A percentile compares a stretch with the other conserved stretches of the same genome.
Conservation (phyloP, 257 asterid genomes). For the Echium plantagineum region DNA sequence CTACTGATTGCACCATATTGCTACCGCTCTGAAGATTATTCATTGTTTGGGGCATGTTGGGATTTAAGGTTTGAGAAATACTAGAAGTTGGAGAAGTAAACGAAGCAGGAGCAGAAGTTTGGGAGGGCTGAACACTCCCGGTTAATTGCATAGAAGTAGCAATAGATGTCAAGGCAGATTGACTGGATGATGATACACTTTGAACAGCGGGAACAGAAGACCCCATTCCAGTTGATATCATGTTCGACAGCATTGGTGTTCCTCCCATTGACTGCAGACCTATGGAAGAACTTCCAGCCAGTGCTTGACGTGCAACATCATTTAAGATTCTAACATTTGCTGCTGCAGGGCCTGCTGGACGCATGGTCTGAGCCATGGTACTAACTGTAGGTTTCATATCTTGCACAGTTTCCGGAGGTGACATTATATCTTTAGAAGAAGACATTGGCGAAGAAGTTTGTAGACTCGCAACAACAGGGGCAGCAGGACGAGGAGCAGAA, state of each 20-base stretch:
- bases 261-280: conserved; percentile 62
- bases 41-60: conserved; percentile 53
- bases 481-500: conserved; percentile 60
- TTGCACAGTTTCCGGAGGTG: conserved; percentile 43
- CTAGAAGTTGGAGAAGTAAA: conserved; percentile 47
- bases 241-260: conserved; percentile 74
- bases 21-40: conserved; percentile 13
- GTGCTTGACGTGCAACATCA: conserved; percentile 73
- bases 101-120: conserved; percentile 50
- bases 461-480: conserved; percentile 53
- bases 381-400: conserved; percentile 65
- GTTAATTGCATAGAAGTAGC: conserved; percentile 46
- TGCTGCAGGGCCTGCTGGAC: conserved; percentile 67
- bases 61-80: conserved; percentile 36
- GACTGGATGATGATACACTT: conserved; percentile 53
- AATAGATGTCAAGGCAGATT: conserved; percentile 46
- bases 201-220: conserved; percentile 70
- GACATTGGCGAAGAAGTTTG: conserved; percentile 85
- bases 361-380: conserved; percentile 41
- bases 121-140: conserved; percentile 39
- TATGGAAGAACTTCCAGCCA: conserved; percentile 66
- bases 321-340: conserved; percentile 81
- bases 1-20: conserved; percentile 31
- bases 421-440: conserved; percentile 50
- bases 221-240: conserved; percentile 79